Percentiles rank a stretch among this genome's conserved stretches.
phyloP scores from a whole-genome alignment of 345 rosid genomes.

The Gossypium thurberi region DNA sequence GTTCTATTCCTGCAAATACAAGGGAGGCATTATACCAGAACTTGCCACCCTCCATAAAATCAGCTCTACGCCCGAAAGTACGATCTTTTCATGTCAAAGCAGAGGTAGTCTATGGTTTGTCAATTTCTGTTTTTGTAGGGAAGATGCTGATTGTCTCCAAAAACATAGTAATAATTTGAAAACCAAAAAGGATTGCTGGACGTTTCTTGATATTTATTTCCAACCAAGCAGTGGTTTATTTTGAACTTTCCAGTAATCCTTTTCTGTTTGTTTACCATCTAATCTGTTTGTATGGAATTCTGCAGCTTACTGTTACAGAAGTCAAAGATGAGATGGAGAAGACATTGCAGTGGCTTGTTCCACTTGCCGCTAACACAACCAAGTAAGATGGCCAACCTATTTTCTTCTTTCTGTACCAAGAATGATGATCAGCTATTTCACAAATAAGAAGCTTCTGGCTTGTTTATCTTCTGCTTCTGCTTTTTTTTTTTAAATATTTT shows the following conservation, averaged over 20 bases:
- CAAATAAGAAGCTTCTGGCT: not conserved
- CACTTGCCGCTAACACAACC: slow-evolving; percentile 80
- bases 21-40: slow-evolving; percentile 81
- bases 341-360: slow-evolving; percentile 96
- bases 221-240: not conserved
- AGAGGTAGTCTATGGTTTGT: slow-evolving; percentile 35
- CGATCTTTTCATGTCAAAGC: slow-evolving; percentile 49
- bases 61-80: slow-evolving; percentile 59
- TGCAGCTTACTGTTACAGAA: slow-evolving; percentile 67
- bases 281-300: not conserved
- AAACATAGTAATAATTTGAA: not conserved
- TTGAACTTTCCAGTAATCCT: not conserved
- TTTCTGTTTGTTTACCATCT: not conserved
- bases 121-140: not conserved
- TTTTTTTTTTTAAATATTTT: not conserved
- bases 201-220: not conserved
- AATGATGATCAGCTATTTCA: not conserved
- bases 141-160: not conserved
- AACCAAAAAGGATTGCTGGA: not conserved
- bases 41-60: slow-evolving; percentile 68
- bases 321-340: slow-evolving; percentile 95
- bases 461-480: not conserved
- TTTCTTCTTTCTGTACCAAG: not conserved
- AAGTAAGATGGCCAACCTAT: slow-evolving; percentile 42
- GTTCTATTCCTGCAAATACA: slow-evolving; percentile 75